Base-by-base conservation (phyloP, 768 basidiomycete genomes). In the Pholiota conissans region DNA sequence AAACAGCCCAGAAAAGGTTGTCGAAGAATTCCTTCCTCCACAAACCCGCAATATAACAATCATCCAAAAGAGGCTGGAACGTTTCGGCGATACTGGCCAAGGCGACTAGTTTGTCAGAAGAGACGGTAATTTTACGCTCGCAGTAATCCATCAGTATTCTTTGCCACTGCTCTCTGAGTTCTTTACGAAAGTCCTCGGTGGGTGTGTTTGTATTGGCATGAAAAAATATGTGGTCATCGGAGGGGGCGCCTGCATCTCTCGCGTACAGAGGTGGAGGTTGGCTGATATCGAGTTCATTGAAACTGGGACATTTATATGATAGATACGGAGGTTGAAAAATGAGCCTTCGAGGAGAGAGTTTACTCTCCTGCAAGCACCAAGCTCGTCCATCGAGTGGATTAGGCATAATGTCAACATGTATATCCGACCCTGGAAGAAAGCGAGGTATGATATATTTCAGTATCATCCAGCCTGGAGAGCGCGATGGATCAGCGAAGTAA, bases 1-100 rank as follows among this genome's bases (percentile, higher is more conserved):
- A 28, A n/a, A 50, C 49, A 9, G n/a, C 9, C 58, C 58, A 59
- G 3, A 55, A 26, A 26, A 59, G 53, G 24, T 49, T 53, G n/a
- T 49, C 11, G 4, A 50, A 3, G n/a, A 55, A 39, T 2, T 35
- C 50, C 27, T 14, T 20, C 24, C 27, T 35, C 52, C 58, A 59
- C 24, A 59, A 14, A 0, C 58, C 58, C 1, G 58, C 52, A 20
- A 59, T 8, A 20, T 59, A 59, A 6, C 51, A 47, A 13, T 49
- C 53, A 3, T 50, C 26, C n/a, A 29, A 26, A 4, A 28, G 2
- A 11, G 8, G 3, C 48, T 55, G 48, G 20, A 49, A 59, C 3
- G 37, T 45, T n/a, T 55, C 47, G 18, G 49, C 58, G 13, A 59
- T 30, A 28, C 58, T 34, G 1, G 42, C 35, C 11, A 58, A 32